Evolutionary conservation across 2,329 filamentous ascomycete genomes (phyloP), one percentile per base, ranked within the genome.

Genomic region (Thelonectria discophora): DNA sequence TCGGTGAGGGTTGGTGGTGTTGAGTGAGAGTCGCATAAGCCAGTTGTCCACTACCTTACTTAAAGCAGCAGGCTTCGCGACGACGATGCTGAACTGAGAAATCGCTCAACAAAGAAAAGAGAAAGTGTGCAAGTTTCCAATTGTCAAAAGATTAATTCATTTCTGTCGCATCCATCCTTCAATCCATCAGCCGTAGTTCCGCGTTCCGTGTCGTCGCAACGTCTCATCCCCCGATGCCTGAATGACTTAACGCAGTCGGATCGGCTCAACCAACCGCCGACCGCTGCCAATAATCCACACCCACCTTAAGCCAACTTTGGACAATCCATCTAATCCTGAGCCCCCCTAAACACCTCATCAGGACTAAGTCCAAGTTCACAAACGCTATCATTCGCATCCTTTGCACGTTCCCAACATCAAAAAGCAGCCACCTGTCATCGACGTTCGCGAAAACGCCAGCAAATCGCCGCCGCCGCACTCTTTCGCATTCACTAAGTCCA

Each of bases 201-300:
- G 17, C 42, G 30, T 43, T 57, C 21, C 21, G 21, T 4, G 27
- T 30, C 27, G 27, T 30, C 27, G 27, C 32, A 20, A 58, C 18
- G 57, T 55, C 43, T 49, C 52, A 47, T 42, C 49, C 47, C 54
- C 27, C 40, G 32, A 12, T 37, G 15, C 7, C 34, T 37, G 34
- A 34, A 37, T 37, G 11, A 37, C 34, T 15, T 15, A 37, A 30
- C 12, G 34, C 34, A 6, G 34, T 70, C 74, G 75, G 74, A 75
- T 67, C 75, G 75, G 75, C 66, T 63, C 67, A 77, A 76, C 69
- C 65, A 70, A 71, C 72, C 59, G 59, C 65, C 73, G 72, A 70
- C 67, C 43, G 39, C 15, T 4, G 6, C 34, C 6, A 2, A 37
- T 37, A 30, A 30, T 30, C 27, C 27, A 10, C 27, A 30, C 27